These are phyloP conservation scores for Toxicodendron radicans DNA, from an alignment of 345 rosid genomes.

Conservation along the genomic window DNA sequence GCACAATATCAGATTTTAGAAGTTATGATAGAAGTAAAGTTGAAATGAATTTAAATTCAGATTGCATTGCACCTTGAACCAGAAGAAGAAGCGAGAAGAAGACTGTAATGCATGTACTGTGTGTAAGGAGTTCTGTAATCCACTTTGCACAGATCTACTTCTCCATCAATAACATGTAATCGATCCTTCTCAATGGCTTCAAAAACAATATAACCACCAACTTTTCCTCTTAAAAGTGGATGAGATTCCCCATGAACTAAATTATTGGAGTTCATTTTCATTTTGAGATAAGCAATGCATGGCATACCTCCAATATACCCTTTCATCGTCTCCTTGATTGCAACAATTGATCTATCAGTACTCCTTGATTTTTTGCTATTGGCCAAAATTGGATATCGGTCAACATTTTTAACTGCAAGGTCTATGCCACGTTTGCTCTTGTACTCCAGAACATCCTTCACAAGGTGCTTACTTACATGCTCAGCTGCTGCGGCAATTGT, in stretches of 20 bases:
- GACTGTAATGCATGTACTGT: constrained; percentile 39
- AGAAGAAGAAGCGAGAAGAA: constrained; percentile 45
- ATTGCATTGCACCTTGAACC: constrained; percentile 36
- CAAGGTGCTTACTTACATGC: constrained; percentile 35
- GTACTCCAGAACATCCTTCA: constrained; percentile 31
- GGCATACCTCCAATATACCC: constrained; percentile 49
- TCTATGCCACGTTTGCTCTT: constrained; percentile 18
- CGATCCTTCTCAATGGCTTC: constrained; percentile 37
- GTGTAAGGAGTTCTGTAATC: constrained; percentile 44
- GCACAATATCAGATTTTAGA: constrained; percentile 19
- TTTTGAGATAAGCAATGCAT: constrained; percentile 37
- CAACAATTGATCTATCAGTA: constrained; percentile 13
- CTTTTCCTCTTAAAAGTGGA: constrained; percentile 35
- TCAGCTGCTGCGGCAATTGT: constrained; percentile 48
- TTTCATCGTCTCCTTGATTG: constrained; percentile 37
- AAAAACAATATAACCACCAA: constrained; percentile 37
- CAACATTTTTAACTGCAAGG: background rate
- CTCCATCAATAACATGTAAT: constrained; percentile 38
- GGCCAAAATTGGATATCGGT: background rate
- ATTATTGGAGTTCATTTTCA: constrained; percentile 29
- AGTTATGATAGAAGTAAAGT: constrained; percentile 4
- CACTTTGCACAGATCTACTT: constrained; percentile 33
- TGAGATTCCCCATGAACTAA: constrained; percentile 1
- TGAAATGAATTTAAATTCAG: constrained; percentile 5
- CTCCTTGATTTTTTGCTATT: constrained; percentile 12